Conservation (phyloP, 331 rosid genomes). For the Stylosanthes scabra region DNA sequence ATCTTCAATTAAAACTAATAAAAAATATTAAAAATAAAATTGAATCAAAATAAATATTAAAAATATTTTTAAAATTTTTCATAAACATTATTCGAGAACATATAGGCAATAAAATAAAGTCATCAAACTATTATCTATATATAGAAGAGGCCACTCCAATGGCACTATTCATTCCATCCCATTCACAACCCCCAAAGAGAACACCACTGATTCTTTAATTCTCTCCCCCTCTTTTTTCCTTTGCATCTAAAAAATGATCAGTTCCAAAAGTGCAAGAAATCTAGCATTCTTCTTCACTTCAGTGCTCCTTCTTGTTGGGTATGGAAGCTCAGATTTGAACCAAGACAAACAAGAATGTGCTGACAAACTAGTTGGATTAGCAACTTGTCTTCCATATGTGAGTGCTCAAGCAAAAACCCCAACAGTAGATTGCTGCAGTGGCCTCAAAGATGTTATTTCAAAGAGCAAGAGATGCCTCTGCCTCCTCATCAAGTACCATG, state of each 20-base stretch:
- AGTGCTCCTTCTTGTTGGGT: slow-evolving; percentile 39
- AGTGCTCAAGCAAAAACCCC: slow-evolving; percentile 63
- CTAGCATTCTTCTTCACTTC: slow-evolving; percentile 6
- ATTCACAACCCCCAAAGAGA: neutral
- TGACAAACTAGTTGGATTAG: slow-evolving; percentile 56
- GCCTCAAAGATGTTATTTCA: slow-evolving; percentile 55
- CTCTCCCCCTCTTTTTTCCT: neutral
- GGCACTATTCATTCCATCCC: slow-evolving; percentile 1
- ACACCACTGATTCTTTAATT: neutral
- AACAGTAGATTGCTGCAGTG: slow-evolving; percentile 72
- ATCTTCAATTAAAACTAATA: too few relatives aligned
- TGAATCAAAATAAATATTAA: too few relatives aligned
- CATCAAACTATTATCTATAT: neutral
- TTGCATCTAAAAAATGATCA: slow-evolving; percentile 27
- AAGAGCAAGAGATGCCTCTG: slow-evolving; percentile 81
- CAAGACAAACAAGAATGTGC: slow-evolving; percentile 81
- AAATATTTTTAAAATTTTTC: too few relatives aligned
- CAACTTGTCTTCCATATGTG: slow-evolving; percentile 67
- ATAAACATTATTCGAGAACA: too few relatives aligned
- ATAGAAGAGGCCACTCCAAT: neutral
- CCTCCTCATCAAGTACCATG: slow-evolving; percentile 67
- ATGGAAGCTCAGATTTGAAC: slow-evolving; percentile 54
- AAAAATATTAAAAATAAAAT: too few relatives aligned
- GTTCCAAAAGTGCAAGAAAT: slow-evolving; percentile 10
- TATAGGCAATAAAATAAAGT: too few relatives aligned